Percentiles rank a stretch among this genome's conserved stretches.
Conservation (phyloP, 805 yeast species). For the Scheffersomyces stipitis region DNA sequence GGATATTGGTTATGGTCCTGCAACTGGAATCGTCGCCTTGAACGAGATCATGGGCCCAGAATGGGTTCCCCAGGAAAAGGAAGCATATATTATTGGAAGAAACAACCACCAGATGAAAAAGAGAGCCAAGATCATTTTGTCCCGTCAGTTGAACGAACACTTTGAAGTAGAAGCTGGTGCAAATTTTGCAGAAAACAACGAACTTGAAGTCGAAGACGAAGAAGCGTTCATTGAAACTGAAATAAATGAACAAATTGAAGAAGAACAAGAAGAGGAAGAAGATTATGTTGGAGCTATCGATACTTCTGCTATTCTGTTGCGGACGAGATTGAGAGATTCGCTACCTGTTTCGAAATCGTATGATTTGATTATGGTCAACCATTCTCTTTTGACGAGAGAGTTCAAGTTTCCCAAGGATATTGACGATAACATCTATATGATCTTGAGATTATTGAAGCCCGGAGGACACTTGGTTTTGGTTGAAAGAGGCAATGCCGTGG, state of each 20-base stretch:
- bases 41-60: slow-evolving; percentile 76
- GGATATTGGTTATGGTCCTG: slow-evolving; percentile 89
- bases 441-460: slow-evolving; percentile 65
- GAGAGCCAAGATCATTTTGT: slow-evolving; percentile 73
- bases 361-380: slow-evolving; percentile 81
- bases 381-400: slow-evolving; percentile 65
- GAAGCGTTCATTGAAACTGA: slow-evolving; percentile 6
- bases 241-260: slow-evolving; percentile 5
- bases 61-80: slow-evolving; percentile 62
- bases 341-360: slow-evolving; percentile 57
- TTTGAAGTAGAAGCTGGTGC: slow-evolving; percentile 13
- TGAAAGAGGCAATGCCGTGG: slow-evolving; percentile 88
- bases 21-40: slow-evolving; percentile 84
- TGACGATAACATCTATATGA: slow-evolving; percentile 61
- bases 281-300: slow-evolving; percentile 49
- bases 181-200: slow-evolving; percentile 15
- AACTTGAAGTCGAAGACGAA: slow-evolving; percentile 9
- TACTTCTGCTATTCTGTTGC: slow-evolving; percentile 52
- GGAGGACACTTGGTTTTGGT: slow-evolving; percentile 76
- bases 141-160: slow-evolving; percentile 60
- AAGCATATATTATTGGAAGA: slow-evolving; percentile 69
- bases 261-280: slow-evolving; percentile 9
- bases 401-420: slow-evolving; percentile 69
- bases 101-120: slow-evolving; percentile 63
- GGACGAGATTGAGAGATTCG: slow-evolving; percentile 54